Percentiles rank a stretch among this genome's conserved stretches.
Conservation (phyloP, 177 flowering plant genomes). For the Vitis hybrid region DNA sequence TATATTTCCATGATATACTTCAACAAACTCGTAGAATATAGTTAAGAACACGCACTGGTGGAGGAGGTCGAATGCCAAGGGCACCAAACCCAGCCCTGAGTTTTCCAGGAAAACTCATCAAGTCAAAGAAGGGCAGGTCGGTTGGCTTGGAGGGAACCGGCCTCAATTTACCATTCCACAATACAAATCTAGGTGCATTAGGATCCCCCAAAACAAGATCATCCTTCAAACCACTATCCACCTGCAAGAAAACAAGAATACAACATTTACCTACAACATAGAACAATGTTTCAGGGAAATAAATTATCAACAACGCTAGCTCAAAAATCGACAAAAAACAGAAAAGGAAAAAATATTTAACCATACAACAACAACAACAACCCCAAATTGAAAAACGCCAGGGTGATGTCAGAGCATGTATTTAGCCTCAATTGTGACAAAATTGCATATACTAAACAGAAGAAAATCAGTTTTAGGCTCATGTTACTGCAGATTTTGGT, state of each 20-base stretch:
- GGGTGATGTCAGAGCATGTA: too few species aligned
- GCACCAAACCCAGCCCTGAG: conserved; percentile 93
- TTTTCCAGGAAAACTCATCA: conserved; percentile 86
- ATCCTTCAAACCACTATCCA: conserved; percentile 89
- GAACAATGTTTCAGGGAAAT: background rate
- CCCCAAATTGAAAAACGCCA: too few species aligned
- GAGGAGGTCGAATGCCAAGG: conserved; percentile 85
- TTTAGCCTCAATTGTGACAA: too few species aligned
- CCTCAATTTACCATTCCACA: conserved; percentile 84
- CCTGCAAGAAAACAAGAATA: conserved; percentile 36
- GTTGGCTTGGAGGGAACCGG: conserved; percentile 82
- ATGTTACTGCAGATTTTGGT: too few species aligned
- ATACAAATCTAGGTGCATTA: conserved; percentile 83
- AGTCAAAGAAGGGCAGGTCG: conserved; percentile 81
- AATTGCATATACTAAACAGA: too few species aligned
- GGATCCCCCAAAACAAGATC: conserved; percentile 93
- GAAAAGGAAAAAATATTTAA: too few species aligned
- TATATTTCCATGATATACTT: background rate
- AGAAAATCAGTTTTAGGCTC: too few species aligned
- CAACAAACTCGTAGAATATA: conserved; percentile 4
- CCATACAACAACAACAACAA: too few species aligned
- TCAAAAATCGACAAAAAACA: background rate
- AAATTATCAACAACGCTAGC: background rate
- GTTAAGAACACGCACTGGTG: conserved; percentile 70
- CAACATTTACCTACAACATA: background rate